A percentile compares a stretch with the other conserved stretches of the same genome.
Conservation (phyloP, 2,329 filamentous ascomycete species). For the Cercospora nicotianae region DNA sequence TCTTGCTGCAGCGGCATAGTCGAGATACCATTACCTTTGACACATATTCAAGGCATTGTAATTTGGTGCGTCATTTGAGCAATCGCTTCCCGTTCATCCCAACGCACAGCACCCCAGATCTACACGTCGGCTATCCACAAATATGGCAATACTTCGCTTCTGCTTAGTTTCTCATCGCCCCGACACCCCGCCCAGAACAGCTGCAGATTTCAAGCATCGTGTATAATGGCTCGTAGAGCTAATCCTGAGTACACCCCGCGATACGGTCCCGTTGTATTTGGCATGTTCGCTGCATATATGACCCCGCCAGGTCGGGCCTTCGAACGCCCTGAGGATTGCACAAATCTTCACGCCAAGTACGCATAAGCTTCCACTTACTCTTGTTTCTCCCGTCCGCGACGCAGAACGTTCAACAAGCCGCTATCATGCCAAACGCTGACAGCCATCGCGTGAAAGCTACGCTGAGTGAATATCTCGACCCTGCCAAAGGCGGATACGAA, state of each 20-base stretch:
- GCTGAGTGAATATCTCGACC: constrained; percentile 22
- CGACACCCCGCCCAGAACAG: not conserved
- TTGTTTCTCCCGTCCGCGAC: not conserved
- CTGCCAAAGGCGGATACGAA: constrained; percentile 16
- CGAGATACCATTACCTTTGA: too few relatives aligned
- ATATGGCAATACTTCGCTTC: not conserved
- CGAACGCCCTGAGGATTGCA: not conserved
- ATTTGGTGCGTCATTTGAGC: too few relatives aligned
- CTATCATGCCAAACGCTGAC: not conserved
- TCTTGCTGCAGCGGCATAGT: too few relatives aligned
- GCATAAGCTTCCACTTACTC: not conserved
- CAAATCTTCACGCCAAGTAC: not conserved
- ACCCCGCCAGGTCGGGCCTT: not conserved
- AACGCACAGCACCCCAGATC: not conserved
- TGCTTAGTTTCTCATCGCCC: not conserved
- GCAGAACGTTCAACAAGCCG: not conserved
- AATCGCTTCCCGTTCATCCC: not conserved
- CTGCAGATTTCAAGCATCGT: not conserved
- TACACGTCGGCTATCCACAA: not conserved
- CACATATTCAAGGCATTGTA: too few relatives aligned
- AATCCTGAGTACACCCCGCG: not conserved
- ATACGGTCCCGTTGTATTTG: not conserved
- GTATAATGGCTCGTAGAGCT: not conserved
- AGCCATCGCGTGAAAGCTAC: constrained; percentile 10
- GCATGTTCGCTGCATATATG: not conserved